Percentiles rank a stretch among this genome's conserved stretches.
Conservation (phyloP, 192 early-diverging fungal species). For the Allomyces javanicus region DNA sequence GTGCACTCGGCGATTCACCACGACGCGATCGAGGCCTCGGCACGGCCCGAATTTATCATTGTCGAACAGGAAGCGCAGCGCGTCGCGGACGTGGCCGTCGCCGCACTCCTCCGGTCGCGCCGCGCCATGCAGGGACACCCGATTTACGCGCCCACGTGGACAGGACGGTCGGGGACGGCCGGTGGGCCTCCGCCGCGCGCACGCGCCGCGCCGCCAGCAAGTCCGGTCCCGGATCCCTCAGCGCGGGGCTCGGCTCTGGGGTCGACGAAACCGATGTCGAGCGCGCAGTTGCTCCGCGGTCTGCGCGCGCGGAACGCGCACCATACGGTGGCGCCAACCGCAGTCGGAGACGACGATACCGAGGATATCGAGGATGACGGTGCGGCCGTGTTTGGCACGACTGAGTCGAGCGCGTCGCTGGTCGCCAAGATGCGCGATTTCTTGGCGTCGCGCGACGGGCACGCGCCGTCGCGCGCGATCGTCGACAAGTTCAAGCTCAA, state of each 20-base stretch:
- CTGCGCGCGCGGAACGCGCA: not conserved
- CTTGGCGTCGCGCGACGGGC: conserved; percentile 20
- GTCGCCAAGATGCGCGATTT: conserved; percentile 30
- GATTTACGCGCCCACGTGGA: conserved; percentile 74
- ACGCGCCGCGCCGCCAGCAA: conserved; percentile 6
- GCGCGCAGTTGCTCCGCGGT: not conserved
- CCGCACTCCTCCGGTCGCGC: conserved; percentile 51
- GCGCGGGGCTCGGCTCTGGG: conserved; percentile 13
- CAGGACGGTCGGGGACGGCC: conserved; percentile 52
- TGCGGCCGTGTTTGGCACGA: not conserved
- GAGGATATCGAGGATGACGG: conserved; percentile 2
- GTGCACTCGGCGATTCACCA: conserved; percentile 81
- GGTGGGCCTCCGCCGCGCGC: conserved; percentile 12
- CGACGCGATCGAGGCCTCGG: conserved; percentile 64
- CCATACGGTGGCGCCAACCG: too few species aligned
- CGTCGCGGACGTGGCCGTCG: conserved; percentile 59
- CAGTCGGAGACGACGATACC: conserved; percentile 1
- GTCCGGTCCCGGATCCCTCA: conserved; percentile 7
- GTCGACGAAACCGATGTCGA: conserved; percentile 8
- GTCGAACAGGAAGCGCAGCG: conserved; percentile 62
- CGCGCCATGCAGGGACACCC: conserved; percentile 34
- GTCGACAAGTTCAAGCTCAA: conserved; percentile 27
- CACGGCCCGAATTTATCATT: conserved; percentile 33
- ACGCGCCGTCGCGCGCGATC: conserved; percentile 25
- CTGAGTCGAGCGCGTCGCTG: conserved; percentile 2